Percentiles rank a stretch among this genome's conserved stretches.
phyloP scores from a whole-genome alignment of 2,329 filamentous ascomycete genomes.

The Ophiostoma australiae region DNA sequence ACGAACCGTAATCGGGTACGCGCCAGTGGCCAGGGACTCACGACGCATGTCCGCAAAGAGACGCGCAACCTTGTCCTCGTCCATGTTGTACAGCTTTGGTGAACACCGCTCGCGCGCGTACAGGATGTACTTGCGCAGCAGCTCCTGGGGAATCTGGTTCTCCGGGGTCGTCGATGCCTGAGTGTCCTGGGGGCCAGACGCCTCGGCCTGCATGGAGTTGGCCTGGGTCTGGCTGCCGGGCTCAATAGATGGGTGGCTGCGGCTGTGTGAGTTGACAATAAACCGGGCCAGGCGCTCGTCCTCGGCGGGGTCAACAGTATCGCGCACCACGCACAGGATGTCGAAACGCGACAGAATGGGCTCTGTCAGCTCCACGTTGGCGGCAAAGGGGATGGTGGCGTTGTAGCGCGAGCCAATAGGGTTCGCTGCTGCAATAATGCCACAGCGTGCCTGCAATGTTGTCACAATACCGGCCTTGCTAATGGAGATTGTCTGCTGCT shows the following conservation, averaged over 20 bases:
- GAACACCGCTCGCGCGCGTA: conserved; percentile 85
- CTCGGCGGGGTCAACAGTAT: conserved; percentile 86
- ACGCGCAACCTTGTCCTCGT: conserved; percentile 92
- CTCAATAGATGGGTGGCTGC: conserved; percentile 59
- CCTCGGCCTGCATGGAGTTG: conserved; percentile 58
- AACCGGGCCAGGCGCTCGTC: conserved; percentile 92
- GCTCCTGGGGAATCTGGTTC: conserved; percentile 80
- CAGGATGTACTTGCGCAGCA: conserved; percentile 93
- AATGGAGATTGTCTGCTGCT: conserved; percentile 98
- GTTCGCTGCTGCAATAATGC: conserved; percentile 94
- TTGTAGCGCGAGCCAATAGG: conserved; percentile 96
- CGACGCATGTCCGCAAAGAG: conserved; percentile 94
- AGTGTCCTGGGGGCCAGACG: conserved; percentile 30
- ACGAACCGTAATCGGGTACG: conserved; percentile 96
- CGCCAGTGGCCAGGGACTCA: conserved; percentile 87
- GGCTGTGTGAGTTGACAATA: conserved; percentile 88
- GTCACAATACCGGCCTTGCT: conserved; percentile 98
- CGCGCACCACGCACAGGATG: conserved; percentile 90
- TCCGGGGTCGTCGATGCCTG: conserved; percentile 36
- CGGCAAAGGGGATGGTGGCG: conserved; percentile 87
- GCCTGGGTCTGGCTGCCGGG: not conserved
- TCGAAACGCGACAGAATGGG: conserved; percentile 98
- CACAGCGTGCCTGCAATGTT: conserved; percentile 89
- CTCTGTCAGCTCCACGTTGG: conserved; percentile 95
- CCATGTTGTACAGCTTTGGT: conserved; percentile 94